Percentiles rank a stretch among this genome's conserved stretches.
phyloP scores from a whole-genome alignment of 2,329 filamentous ascomycete genomes.

The Dothidotthia symphoricarpi region DNA sequence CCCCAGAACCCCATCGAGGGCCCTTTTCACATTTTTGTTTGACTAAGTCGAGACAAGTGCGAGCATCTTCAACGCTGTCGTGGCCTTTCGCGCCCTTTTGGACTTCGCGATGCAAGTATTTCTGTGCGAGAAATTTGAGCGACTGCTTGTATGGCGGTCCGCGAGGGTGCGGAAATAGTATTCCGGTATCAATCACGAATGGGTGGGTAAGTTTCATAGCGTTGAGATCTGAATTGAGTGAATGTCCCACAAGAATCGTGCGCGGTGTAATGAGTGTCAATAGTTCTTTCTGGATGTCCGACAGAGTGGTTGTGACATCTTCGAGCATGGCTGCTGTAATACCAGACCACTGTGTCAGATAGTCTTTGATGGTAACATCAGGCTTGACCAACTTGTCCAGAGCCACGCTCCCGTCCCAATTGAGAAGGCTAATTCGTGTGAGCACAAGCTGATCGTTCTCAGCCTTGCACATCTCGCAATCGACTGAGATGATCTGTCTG shows the following conservation, averaged over 20 bases:
- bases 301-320: constrained; percentile 76
- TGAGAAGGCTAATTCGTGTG: constrained; percentile 81
- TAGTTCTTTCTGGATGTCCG: constrained; percentile 78
- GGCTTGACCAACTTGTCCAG: constrained; percentile 93
- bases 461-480: constrained; percentile 97
- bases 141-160: constrained; percentile 87
- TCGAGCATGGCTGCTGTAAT: constrained; percentile 85
- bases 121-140: constrained; percentile 83
- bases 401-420: constrained; percentile 79
- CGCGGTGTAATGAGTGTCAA: constrained; percentile 68
- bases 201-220: constrained; percentile 86
- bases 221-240: constrained; percentile 77
- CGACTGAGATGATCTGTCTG: constrained; percentile 74
- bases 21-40: constrained; percentile 96
- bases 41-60: constrained; percentile 85
- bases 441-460: constrained; percentile 76
- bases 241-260: constrained; percentile 76
- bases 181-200: constrained; percentile 86
- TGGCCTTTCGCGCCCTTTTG: constrained; percentile 80
- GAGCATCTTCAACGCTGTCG: constrained; percentile 89
- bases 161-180: constrained; percentile 86
- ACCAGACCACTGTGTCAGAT: constrained; percentile 84
- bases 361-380: constrained; percentile 81
- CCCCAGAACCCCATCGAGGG: constrained; percentile 76
- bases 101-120: constrained; percentile 82